Evolutionary conservation across 176 grass and related monocot species (phyloP).

Genomic region (Ampelocalamus luodianensis): DNA sequence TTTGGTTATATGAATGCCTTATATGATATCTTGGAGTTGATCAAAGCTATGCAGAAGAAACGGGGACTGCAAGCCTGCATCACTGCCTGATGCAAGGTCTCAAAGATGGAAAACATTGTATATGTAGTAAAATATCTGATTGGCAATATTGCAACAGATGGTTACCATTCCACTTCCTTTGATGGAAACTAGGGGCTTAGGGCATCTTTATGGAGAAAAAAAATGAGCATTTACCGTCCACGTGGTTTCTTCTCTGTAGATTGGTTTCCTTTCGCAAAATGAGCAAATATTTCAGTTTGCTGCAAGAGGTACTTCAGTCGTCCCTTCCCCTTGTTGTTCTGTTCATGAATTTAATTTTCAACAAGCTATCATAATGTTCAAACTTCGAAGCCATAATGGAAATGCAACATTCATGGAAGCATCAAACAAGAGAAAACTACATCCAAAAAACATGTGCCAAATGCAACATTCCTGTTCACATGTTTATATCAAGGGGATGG

Average conservation of each 20-base stretch:
- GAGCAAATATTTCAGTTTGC: slow-evolving; percentile 86
- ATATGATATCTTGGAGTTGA: slow-evolving; percentile 10
- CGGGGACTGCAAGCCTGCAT: neutral
- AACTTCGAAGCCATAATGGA: neutral
- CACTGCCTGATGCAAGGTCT: neutral
- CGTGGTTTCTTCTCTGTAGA: slow-evolving; percentile 59
- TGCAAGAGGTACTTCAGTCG: slow-evolving; percentile 71
- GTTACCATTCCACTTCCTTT: neutral
- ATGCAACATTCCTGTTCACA: neutral
- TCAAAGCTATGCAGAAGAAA: slow-evolving; percentile 1
- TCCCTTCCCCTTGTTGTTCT: slow-evolving; percentile 80
- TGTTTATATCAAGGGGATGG: neutral
- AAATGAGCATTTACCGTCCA: slow-evolving; percentile 52
- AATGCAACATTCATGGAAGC: neutral
- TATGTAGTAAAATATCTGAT: neutral
- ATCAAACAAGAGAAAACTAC: slow-evolving; percentile 9
- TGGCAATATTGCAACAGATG: slow-evolving; percentile 9
- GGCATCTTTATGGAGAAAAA: neutral
- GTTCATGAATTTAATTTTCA: slow-evolving; percentile 31
- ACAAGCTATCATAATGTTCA: slow-evolving; percentile 27
- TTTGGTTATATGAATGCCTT: neutral
- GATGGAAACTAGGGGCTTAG: neutral
- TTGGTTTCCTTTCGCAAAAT: slow-evolving; percentile 79
- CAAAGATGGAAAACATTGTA: slow-evolving; percentile 11
- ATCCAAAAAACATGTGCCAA: slow-evolving; percentile 16